Evolutionary conservation across 2,329 filamentous ascomycete species (phyloP), one percentile per base, ranked within the genome.

Genomic region (Trematosphaeria pertusa): DNA sequence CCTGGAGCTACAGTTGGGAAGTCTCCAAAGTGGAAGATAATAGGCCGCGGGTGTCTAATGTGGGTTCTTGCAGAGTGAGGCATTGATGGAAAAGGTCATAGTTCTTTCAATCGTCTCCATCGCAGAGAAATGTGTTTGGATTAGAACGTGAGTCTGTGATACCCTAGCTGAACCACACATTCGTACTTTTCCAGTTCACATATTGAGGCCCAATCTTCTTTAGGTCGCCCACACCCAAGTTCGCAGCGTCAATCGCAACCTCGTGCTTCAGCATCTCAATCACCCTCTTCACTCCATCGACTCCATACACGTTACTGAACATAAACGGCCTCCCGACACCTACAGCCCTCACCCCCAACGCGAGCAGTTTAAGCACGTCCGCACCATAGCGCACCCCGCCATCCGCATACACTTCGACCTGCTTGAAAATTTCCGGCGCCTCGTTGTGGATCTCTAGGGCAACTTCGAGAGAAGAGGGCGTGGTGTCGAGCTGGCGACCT

Each of bases 391-490:
- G 63, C 4, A 74, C 69, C 43, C 73, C 72, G 4, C 72, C 71
- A 36, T 75, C 73, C 5, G 69, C 71, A 37, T 65, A 73, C 6
- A 76, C 69, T 37, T 75, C 73, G 12, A 72, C 56, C 43, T 73
- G 52, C 37, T 65, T 54, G 54, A 75, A 74, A 14, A 76, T 64
- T 12, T 71, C 65, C 0, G 73, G 73, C 12, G 61, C 70, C 11
- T 67, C 46, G n/a, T 82, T 85, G 69, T 89, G 87, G 42, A 91
- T 86, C 51, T 91, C 88, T 7, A 89, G 82, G 4, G 88, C 88
- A 39, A 93, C 84, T 61, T 94, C 89, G 9, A 87, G 84, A 1
- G 87, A 83, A 0, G 82, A 87, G 0, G 87, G 86, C 2, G 80
- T 77, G n/a, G 77, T 37, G 69, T 75, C 72, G 40, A 73, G 61